Base-by-base conservation (phyloP, 352 stramenopile species). In the Pythium insidiosum region DNA sequence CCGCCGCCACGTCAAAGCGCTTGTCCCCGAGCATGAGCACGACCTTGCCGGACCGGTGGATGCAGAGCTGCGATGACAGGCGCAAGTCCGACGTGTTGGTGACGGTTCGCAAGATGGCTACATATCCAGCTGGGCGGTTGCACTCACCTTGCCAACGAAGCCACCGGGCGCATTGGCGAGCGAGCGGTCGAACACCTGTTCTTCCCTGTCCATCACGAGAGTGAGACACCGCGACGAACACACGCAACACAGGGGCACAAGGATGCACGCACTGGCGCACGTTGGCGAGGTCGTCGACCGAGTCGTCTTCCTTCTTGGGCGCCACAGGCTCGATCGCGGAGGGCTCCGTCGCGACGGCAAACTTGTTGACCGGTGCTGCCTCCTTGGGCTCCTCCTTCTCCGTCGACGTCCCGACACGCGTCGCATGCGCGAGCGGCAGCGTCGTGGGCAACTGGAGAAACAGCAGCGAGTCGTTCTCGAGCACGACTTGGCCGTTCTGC, bases 391-490 rank as follows among this genome's bases (percentile, higher is more conserved):
- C 44, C 6, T 31, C 45, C 58, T 35, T 64, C 46, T 21, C 58
- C 48, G 19, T 50, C 22, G 60, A 69, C 4, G 51, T 47, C 7
- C 36, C 18, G 21, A 66, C 69, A 6, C 56, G 50, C 16, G 66
- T 61, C 0, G 62, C 68, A 40, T 65, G 81, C 29, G 73, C 66
- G 20, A 89, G 68, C 18, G 81, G 81, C 6, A 93, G 62, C 16
- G 81, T 93, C 21, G 81, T 93, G 9, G 81, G 81, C 38, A 93
- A 61, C 42, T 93, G 81, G 30, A 93, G 58, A 62, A 90, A 93
- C 6, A 93, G 67, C 5, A 93, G 53, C 39, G 76, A 64, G 52
- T 93, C 77, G 47, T 93, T 75, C 0, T 47, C 34, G 11, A 82
- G 50, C 16, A 79, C 29, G 3, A 84, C 51, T 29, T 84, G 69